phyloP scores from a whole-genome alignment of 495 filamentous ascomycete species.

The Cercophora sp. region DNA sequence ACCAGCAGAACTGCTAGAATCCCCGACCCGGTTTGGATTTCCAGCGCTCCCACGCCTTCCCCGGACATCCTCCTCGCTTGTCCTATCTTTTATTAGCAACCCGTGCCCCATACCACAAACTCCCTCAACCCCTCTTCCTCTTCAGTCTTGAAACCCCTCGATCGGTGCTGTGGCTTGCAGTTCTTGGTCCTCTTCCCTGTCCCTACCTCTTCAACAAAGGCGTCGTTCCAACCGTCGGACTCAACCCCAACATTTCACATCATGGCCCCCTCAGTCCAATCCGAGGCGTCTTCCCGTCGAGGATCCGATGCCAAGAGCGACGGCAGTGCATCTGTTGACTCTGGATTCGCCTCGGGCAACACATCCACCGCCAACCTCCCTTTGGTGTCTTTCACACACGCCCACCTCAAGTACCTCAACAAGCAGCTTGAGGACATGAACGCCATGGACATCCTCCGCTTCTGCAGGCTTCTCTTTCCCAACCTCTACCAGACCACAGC shows the following conservation, averaged over 20 bases:
- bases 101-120: constrained; percentile 11
- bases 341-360: constrained; percentile 79
- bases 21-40: constrained; percentile 9
- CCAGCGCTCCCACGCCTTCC: constrained; percentile 10
- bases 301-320: constrained; percentile 25
- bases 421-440: constrained; percentile 77
- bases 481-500: constrained; percentile 95
- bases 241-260: constrained; percentile 11
- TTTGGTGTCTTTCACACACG: constrained; percentile 74
- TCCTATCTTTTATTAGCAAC: constrained; percentile 22
- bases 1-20: constrained; percentile 16
- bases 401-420: constrained; percentile 88
- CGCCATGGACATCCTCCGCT: constrained; percentile 75
- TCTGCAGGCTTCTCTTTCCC: constrained; percentile 87
- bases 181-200: constrained; percentile 2
- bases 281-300: constrained; percentile 28
- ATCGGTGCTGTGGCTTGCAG: background rate
- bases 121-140: background rate
- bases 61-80: constrained; percentile 8
- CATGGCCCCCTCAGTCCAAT: constrained; percentile 26
- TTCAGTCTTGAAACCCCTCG: background rate
- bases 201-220: background rate
- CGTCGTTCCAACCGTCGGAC: background rate
- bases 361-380: constrained; percentile 47
- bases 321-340: constrained; percentile 57